These are phyloP conservation scores for Sugiyamaella paludigena DNA, from an alignment of 1,139 yeast species.

Conservation along the genomic window DNA sequence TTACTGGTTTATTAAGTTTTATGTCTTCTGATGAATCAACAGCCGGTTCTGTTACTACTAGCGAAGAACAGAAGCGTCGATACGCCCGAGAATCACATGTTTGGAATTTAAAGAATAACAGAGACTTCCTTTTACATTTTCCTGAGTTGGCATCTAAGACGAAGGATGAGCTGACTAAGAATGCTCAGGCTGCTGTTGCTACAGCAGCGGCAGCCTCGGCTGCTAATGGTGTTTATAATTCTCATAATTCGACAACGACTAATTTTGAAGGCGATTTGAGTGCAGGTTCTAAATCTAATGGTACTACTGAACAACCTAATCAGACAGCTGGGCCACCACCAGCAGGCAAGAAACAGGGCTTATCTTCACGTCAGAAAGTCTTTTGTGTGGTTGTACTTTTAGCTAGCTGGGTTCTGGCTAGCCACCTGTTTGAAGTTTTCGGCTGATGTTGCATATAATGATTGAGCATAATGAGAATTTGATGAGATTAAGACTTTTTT, in stretches of 20 bases:
- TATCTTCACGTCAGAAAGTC: slow-evolving; percentile 19
- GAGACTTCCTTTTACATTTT: slow-evolving; percentile 59
- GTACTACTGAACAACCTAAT: no score
- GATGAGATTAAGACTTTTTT: neutral
- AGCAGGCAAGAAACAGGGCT: slow-evolving; percentile 3
- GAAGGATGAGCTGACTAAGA: slow-evolving; percentile 10
- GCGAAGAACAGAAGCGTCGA: slow-evolving; percentile 45
- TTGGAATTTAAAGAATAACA: slow-evolving; percentile 61
- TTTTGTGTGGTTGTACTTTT: slow-evolving; percentile 23
- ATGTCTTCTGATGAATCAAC: slow-evolving; percentile 45
- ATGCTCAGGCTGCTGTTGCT: slow-evolving; percentile 2
- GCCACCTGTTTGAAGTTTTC: slow-evolving; percentile 11
- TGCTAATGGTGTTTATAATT: neutral
- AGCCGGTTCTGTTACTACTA: slow-evolving; percentile 44
- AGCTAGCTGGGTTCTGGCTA: slow-evolving; percentile 27
- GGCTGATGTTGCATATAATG: neutral
- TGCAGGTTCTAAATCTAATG: no score
- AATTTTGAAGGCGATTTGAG: neutral
- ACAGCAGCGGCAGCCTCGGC: slow-evolving; percentile 3
- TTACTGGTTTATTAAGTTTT: slow-evolving; percentile 80
- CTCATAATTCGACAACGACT: neutral
- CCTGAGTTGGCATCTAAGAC: slow-evolving; percentile 61
- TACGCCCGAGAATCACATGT: slow-evolving; percentile 55
- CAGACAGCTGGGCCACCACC: neutral
- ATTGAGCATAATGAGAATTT: slow-evolving; percentile 2